Conservation (phyloP, 768 basidiomycete species). For the Cyclocybe cylindracea region DNA sequence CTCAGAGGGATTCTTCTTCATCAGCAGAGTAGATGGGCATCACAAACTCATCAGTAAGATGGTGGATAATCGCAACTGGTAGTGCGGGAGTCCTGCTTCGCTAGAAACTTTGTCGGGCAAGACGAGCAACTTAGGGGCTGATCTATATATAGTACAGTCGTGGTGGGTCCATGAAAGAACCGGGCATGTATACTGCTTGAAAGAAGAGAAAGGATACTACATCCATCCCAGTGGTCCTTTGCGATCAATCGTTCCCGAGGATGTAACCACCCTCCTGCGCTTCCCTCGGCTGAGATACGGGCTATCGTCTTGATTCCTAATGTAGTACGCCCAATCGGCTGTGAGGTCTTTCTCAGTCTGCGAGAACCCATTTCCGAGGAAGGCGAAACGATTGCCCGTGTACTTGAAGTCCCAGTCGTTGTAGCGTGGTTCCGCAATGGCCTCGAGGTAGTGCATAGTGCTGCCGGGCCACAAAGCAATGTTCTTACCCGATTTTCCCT, state of each 20-base stretch:
- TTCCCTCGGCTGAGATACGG: constrained; percentile 16
- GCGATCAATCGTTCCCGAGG: constrained; percentile 4
- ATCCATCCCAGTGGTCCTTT: constrained; percentile 10
- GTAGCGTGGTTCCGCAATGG: constrained; percentile 26
- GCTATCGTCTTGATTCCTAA: constrained; percentile 19
- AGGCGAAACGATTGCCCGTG: constrained; percentile 29
- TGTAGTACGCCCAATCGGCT: constrained; percentile 29
- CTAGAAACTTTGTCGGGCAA: too few relatives aligned
- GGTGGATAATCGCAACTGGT: too few relatives aligned
- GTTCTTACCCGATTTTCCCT: constrained; percentile 25
- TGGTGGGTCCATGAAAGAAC: too few relatives aligned
- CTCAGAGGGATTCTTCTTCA: too few relatives aligned
- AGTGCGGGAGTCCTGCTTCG: too few relatives aligned
- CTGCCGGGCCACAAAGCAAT: constrained; percentile 32
- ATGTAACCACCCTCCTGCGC: constrained; percentile 7
- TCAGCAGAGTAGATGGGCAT: too few relatives aligned
- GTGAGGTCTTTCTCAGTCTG: constrained; percentile 28
- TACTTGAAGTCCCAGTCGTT: constrained; percentile 32
- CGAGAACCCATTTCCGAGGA: constrained; percentile 30
- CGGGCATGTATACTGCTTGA: too few relatives aligned
- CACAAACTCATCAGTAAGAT: too few relatives aligned
- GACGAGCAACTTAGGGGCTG: too few relatives aligned
- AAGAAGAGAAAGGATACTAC: too few relatives aligned
- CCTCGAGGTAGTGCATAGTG: constrained; percentile 30
- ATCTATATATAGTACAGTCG: too few relatives aligned